Conservation (phyloP, 768 basidiomycete species). For the Dendrothele bispora region DNA sequence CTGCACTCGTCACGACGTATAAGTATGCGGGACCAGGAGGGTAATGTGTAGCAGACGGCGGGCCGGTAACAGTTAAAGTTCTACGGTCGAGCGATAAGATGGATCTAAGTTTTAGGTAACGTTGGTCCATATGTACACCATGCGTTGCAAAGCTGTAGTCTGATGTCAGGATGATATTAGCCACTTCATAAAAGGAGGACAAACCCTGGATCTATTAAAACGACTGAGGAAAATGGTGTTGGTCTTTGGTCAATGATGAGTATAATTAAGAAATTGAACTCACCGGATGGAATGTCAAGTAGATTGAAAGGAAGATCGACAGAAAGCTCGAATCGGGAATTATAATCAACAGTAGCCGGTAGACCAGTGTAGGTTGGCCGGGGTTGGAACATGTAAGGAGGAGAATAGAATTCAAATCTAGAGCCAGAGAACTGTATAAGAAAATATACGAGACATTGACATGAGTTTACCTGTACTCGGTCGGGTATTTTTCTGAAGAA, state of each 20-base stretch:
- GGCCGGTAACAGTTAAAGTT: slow-evolving; percentile 31
- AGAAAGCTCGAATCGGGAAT: slow-evolving; percentile 31
- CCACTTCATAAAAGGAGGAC: slow-evolving; percentile 35
- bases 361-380: slow-evolving; percentile 34
- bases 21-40: no score
- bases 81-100: slow-evolving; percentile 23
- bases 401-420: slow-evolving; percentile 43
- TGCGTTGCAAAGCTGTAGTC: slow-evolving; percentile 37
- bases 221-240: no score
- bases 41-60: slow-evolving; percentile 35
- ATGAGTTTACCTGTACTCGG: no score
- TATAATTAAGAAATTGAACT: slow-evolving; percentile 23
- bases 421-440: slow-evolving; percentile 11
- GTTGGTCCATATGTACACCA: slow-evolving; percentile 34
- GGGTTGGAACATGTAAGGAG: slow-evolving; percentile 38
- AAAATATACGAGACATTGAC: slow-evolving; percentile 5
- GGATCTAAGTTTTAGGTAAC: slow-evolving; percentile 8
- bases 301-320: slow-evolving; percentile 32
- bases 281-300: slow-evolving; percentile 21
- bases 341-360: slow-evolving; percentile 38
- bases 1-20: no score
- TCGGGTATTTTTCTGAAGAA: slow-evolving; percentile 16
- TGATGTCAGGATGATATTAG: slow-evolving; percentile 15
- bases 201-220: slow-evolving; percentile 42
- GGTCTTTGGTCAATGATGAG: no score